Percentiles rank a stretch among this genome's conserved stretches.
Conservation (phyloP, 2,329 filamentous ascomycete genomes). For the Ceratocystis cubensis region DNA sequence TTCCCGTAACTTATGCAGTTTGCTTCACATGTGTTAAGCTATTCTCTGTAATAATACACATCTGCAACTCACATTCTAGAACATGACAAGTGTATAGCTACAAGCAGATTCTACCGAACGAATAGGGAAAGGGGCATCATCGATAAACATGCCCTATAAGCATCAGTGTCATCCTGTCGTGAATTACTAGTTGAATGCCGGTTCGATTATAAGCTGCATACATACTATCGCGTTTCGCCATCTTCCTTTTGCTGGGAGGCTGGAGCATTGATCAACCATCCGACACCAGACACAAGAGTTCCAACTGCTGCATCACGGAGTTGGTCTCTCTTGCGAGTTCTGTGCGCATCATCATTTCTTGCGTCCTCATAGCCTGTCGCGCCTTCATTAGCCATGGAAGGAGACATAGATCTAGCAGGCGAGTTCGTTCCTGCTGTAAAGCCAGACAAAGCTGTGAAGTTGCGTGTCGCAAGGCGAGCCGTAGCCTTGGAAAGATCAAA, state of each 20-base stretch:
- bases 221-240: background rate
- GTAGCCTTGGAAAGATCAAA: conserved; percentile 53
- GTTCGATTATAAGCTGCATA: background rate
- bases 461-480: conserved; percentile 45
- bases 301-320: conserved; percentile 53
- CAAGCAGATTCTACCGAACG: no score
- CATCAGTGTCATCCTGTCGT: no score
- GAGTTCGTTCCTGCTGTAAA: conserved; percentile 25
- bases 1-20: background rate
- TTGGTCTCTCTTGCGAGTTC: conserved; percentile 55
- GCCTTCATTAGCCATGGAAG: conserved; percentile 25
- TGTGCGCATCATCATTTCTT: conserved; percentile 24
- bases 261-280: conserved; percentile 43
- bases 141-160: no score
- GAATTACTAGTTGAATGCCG: background rate
- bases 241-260: conserved; percentile 10
- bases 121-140: no score
- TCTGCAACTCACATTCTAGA: background rate
- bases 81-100: no score
- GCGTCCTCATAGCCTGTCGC: background rate
- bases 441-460: conserved; percentile 43
- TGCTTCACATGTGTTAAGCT: background rate
- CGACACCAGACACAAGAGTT: conserved; percentile 53
- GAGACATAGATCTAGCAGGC: conserved; percentile 26
- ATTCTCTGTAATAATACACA: background rate